A percentile compares a stretch with the other conserved stretches of the same genome.
phyloP scores from a whole-genome alignment of 2,329 filamentous ascomycete genomes.

The Hypoxylon sp. region DNA sequence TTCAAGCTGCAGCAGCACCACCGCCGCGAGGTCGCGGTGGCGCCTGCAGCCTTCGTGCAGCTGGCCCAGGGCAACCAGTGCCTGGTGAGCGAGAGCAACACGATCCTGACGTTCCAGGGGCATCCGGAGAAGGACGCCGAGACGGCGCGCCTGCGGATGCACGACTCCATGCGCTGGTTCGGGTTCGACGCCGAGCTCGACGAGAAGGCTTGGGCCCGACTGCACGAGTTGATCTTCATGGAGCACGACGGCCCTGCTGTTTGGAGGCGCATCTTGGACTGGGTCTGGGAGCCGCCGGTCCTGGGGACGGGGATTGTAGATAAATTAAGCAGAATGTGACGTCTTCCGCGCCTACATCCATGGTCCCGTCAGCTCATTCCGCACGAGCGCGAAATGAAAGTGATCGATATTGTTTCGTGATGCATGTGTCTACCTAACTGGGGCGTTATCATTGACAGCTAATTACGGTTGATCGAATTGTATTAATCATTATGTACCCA shows the following conservation, averaged over 20 bases:
- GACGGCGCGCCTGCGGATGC: slow-evolving; percentile 55
- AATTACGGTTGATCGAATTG: not conserved
- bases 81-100: slow-evolving; percentile 55
- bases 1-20: slow-evolving; percentile 58
- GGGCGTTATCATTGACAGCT: too few species aligned
- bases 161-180: slow-evolving; percentile 55
- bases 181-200: slow-evolving; percentile 51
- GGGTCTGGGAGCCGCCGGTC: slow-evolving; percentile 30
- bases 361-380: too few species aligned
- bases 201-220: slow-evolving; percentile 47
- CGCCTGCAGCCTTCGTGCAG: slow-evolving; percentile 52
- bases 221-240: slow-evolving; percentile 49
- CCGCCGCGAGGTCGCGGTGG: slow-evolving; percentile 54
- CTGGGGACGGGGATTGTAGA: slow-evolving; percentile 20
- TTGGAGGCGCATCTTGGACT: slow-evolving; percentile 53
- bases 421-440: too few species aligned
- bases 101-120: slow-evolving; percentile 59
- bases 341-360: too few species aligned
- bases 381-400: not conserved
- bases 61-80: slow-evolving; percentile 56
- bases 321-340: slow-evolving; percentile 27
- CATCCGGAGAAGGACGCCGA: slow-evolving; percentile 59
- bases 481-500: slow-evolving; percentile 31
- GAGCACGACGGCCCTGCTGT: slow-evolving; percentile 55
- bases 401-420: too few species aligned